Evolutionary conservation across 2,329 filamentous ascomycete genomes (phyloP).

Genomic region (Pezicula neosporulosa): DNA sequence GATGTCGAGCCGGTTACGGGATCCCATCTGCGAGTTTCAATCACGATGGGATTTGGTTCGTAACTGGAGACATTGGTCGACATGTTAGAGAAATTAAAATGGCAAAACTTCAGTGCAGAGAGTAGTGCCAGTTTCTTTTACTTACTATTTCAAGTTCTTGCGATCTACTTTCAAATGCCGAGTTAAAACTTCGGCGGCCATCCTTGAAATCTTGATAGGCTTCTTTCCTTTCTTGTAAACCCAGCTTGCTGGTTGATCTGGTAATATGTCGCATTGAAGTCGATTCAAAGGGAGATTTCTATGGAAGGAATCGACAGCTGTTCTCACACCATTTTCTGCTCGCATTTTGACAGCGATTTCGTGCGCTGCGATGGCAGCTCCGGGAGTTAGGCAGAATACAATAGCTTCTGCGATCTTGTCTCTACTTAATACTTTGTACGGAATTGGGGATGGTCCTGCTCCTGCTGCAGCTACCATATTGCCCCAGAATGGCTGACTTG

Average conservation of each 20-base stretch:
- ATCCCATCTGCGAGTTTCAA: conserved; percentile 23
- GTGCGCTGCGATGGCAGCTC: conserved; percentile 27
- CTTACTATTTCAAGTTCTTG: conserved; percentile 17
- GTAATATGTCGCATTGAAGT: conserved; percentile 31
- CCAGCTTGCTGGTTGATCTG: conserved; percentile 48
- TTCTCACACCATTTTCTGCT: conserved; percentile 33
- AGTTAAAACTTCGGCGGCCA: conserved; percentile 10
- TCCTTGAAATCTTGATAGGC: conserved; percentile 16
- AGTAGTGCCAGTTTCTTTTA: conserved; percentile 2
- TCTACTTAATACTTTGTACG: conserved; percentile 30
- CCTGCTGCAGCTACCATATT: conserved; percentile 36
- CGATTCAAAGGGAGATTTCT: conserved; percentile 28
- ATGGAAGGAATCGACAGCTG: conserved; percentile 38
- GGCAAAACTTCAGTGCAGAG: conserved; percentile 36
- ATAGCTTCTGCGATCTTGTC: conserved; percentile 34
- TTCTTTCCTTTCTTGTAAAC: conserved; percentile 30
- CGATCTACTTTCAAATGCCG: conserved; percentile 11
- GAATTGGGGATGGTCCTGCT: conserved; percentile 37
- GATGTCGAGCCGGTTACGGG: conserved; percentile 14
- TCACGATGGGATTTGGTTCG: conserved; percentile 32
- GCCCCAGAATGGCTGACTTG: conserved; percentile 40
- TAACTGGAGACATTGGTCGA: conserved; percentile 34
- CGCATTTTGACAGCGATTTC: conserved; percentile 32
- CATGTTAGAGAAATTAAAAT: conserved; percentile 48
- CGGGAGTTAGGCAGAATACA: conserved; percentile 28